Conservation (phyloP, 148 eudicot genomes). For the Pouteria glomerata region DNA sequence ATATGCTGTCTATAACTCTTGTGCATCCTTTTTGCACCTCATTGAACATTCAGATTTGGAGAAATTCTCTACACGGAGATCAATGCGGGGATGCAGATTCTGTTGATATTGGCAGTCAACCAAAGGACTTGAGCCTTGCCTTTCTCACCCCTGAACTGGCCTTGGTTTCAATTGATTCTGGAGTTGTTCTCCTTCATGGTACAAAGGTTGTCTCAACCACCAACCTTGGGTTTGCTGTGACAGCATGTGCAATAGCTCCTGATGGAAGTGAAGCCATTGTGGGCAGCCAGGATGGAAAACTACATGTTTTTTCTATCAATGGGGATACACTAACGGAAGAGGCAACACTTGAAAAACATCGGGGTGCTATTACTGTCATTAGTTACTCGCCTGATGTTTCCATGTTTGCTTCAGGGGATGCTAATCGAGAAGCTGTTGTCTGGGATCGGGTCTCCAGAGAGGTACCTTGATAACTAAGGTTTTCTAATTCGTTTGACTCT, state of each 20-base stretch:
- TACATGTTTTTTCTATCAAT: constrained; percentile 63
- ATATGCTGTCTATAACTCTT: not conserved
- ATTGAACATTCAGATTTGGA: constrained; percentile 55
- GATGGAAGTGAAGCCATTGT: constrained; percentile 86
- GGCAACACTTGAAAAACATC: constrained; percentile 81
- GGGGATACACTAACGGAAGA: constrained; percentile 79
- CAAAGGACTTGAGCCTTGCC: constrained; percentile 83
- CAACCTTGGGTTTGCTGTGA: constrained; percentile 66
- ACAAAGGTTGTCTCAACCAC: constrained; percentile 55
- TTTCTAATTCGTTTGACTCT: not conserved
- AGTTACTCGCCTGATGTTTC: constrained; percentile 85
- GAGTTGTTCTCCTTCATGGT: constrained; percentile 71
- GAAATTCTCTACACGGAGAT: constrained; percentile 66
- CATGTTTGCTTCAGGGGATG: constrained; percentile 93
- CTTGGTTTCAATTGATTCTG: constrained; percentile 71
- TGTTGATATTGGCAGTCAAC: constrained; percentile 80
- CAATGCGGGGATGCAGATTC: constrained; percentile 61
- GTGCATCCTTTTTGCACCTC: not conserved
- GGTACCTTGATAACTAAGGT: constrained; percentile 35
- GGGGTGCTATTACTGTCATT: constrained; percentile 82
- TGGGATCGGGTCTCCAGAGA: constrained; percentile 82
- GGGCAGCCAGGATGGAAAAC: constrained; percentile 85
- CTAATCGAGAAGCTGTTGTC: constrained; percentile 89
- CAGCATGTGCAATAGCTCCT: constrained; percentile 76
- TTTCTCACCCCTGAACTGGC: constrained; percentile 50